Conservation (phyloP, 2,329 filamentous ascomycete species). For the Macrophomina phaseolina region DNA sequence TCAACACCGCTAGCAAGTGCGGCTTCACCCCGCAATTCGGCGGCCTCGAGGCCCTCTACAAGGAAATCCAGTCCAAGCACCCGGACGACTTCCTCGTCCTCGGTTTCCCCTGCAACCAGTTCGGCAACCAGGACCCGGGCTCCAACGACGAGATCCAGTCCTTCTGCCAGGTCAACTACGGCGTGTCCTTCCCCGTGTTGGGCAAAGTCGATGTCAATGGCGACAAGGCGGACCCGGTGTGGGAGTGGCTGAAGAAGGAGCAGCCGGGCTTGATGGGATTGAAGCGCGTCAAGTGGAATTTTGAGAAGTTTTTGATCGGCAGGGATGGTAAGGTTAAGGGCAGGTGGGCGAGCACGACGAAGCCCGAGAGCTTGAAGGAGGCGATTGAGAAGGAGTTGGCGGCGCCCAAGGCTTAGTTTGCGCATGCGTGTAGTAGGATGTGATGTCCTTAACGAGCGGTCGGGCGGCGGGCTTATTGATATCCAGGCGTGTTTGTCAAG, state of each 20-base stretch:
- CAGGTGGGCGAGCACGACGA: conserved; percentile 86
- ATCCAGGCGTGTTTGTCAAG: conserved; percentile 15
- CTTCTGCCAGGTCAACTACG: conserved; percentile 91
- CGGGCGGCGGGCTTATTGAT: neutral
- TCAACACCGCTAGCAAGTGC: conserved; percentile 99
- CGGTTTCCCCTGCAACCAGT: conserved; percentile 99
- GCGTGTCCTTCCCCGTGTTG: conserved; percentile 88
- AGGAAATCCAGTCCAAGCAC: conserved; percentile 71
- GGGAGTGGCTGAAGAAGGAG: conserved; percentile 72
- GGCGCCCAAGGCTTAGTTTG: neutral
- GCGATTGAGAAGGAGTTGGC: conserved; percentile 74
- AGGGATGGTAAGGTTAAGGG: conserved; percentile 84
- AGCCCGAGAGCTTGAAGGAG: conserved; percentile 80
- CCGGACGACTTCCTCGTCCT: conserved; percentile 81
- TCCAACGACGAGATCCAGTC: conserved; percentile 66
- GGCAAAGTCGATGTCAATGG: conserved; percentile 96
- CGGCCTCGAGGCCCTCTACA: conserved; percentile 89
- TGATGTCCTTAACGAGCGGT: too few relatives aligned
- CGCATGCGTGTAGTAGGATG: too few relatives aligned
- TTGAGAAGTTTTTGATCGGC: conserved; percentile 95
- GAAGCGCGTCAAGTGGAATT: conserved; percentile 98
- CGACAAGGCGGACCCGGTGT: conserved; percentile 77
- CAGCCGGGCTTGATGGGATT: conserved; percentile 85
- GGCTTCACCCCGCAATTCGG: conserved; percentile 97
- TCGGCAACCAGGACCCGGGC: conserved; percentile 87